A percentile compares a stretch with the other conserved stretches of the same genome.
Conservation (phyloP, 257 asterid species). For the Osmanthus fragrans region DNA sequence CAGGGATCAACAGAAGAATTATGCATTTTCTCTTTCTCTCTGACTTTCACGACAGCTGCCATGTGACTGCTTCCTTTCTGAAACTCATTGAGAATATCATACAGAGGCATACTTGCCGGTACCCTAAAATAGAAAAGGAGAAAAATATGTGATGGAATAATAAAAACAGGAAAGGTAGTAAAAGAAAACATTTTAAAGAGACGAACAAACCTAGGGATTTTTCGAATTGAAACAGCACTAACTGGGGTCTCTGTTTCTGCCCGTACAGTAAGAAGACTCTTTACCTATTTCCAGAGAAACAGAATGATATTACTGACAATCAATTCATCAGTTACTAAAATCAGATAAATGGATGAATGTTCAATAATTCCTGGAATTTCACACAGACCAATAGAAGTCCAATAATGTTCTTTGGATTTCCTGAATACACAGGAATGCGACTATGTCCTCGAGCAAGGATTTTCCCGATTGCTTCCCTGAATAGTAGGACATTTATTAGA, state of each 20-base stretch:
- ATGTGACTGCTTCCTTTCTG: conserved; percentile 98
- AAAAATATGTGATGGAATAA: conserved; percentile 20
- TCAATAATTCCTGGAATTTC: conserved; percentile 12
- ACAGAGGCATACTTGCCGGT: conserved; percentile 91
- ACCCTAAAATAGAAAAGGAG: conserved; percentile 50
- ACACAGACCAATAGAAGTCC: conserved; percentile 92
- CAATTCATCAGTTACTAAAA: conserved; percentile 2
- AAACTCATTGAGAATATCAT: conserved; percentile 93
- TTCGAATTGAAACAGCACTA: conserved; percentile 90
- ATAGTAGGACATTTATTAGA: conserved; percentile 20
- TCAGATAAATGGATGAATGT: neutral
- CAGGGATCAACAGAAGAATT: conserved; percentile 27
- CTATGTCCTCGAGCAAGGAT: conserved; percentile 98
- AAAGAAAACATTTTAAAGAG: conserved; percentile 14
- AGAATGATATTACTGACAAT: conserved; percentile 12
- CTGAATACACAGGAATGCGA: conserved; percentile 91
- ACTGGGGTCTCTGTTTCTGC: conserved; percentile 97
- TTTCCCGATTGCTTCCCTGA: conserved; percentile 98
- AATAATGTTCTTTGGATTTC: conserved; percentile 76
- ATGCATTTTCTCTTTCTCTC: conserved; percentile 46
- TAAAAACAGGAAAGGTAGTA: neutral
- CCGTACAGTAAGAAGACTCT: conserved; percentile 87
- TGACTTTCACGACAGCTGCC: conserved; percentile 97
- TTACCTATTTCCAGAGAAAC: conserved; percentile 54
- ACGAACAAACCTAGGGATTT: conserved; percentile 74